Evolutionary conservation across 495 filamentous ascomycete genomes (phyloP), one percentile per base, ranked within the genome.

Genomic region (Aspergillus carlsbadensis): DNA sequence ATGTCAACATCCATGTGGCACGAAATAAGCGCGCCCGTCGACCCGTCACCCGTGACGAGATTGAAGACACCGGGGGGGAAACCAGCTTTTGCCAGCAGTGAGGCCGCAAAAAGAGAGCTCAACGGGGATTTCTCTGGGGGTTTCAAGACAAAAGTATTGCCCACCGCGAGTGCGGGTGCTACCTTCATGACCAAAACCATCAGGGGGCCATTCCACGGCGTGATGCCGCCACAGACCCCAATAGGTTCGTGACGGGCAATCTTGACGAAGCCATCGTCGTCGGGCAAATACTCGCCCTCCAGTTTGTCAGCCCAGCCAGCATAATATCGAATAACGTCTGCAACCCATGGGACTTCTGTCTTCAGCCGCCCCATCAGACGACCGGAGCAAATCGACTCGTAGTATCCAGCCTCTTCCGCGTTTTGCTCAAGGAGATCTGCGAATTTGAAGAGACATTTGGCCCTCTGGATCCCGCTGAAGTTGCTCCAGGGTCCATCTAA

Each of bases 251-350:
- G 39, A 10, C 45, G 46, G 17, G 60, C 59, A 5, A 65, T 37
- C 54, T 78, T 77, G 41, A 54, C 36, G 20, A 60, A 56, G 1
- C 63, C 63, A 43, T 60, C 59, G 26, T 57, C 53, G 13, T 26
- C 55, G 2, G 59, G 56, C 33, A 57, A 62, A 10, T 37, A 52
- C n/a, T 65, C 37, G n/a, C 63, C 63, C 7, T 26, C 31, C 2
- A 60, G 20, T 44, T 65, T 65, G 20, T 56, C 63, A 0, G 41
- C 36, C 59, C 58, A 62, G 14, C 63, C 63, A 0, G 63, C 63
- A 13, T 37, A 37, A n/a, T 37, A 37, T 37, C 35, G 35, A 13
- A 37, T 7, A 5, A 37, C 13, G 35, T 87, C 13, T n/a, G n/a
- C n/a, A n/a, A n/a, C n/a, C n/a, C n/a, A n/a, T n/a, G n/a, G n/a